These are phyloP conservation scores for Poterioochromonas sp. DNA, from an alignment of 352 stramenopile genomes.

Conservation along the genomic window DNA sequence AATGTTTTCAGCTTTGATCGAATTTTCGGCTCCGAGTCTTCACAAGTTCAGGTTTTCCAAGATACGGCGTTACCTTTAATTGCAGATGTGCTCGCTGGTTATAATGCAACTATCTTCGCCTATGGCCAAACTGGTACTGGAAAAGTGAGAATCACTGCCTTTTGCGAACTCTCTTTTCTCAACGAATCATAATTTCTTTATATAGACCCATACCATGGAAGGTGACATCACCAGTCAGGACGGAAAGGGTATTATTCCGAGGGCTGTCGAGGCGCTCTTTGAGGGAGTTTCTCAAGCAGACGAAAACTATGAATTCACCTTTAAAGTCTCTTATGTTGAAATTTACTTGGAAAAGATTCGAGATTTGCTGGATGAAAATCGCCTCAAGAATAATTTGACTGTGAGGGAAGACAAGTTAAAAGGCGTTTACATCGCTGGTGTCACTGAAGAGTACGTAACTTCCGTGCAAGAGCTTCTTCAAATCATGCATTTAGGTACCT, in stretches of 20 bases:
- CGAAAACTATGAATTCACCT: constrained; percentile 32
- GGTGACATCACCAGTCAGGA: constrained; percentile 65
- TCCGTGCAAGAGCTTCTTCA: constrained; percentile 71
- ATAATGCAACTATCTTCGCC: constrained; percentile 84
- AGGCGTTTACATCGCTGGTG: constrained; percentile 82
- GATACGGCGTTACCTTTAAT: constrained; percentile 70
- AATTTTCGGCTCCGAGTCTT: constrained; percentile 66
- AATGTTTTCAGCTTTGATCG: constrained; percentile 76
- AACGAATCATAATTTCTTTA: not conserved
- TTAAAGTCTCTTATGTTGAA: constrained; percentile 71
- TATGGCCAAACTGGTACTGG: constrained; percentile 51
- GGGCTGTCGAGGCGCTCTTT: constrained; percentile 43
- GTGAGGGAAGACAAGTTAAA: constrained; percentile 65
- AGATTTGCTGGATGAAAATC: constrained; percentile 71
- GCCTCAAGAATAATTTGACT: constrained; percentile 24
- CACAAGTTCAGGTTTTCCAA: constrained; percentile 75
- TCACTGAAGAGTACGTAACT: constrained; percentile 82
- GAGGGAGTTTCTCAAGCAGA: constrained; percentile 29
- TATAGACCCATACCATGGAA: constrained; percentile 76
- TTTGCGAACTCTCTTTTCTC: not conserved
- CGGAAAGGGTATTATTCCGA: constrained; percentile 44
- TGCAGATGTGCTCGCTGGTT: constrained; percentile 76
- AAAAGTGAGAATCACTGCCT: constrained; percentile 19
- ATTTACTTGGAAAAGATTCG: constrained; percentile 90
- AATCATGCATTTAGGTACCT: constrained; percentile 55